Base-by-base conservation (phyloP, 192 early-diverging fungal species). In the Radiomyces spectabilis region DNA sequence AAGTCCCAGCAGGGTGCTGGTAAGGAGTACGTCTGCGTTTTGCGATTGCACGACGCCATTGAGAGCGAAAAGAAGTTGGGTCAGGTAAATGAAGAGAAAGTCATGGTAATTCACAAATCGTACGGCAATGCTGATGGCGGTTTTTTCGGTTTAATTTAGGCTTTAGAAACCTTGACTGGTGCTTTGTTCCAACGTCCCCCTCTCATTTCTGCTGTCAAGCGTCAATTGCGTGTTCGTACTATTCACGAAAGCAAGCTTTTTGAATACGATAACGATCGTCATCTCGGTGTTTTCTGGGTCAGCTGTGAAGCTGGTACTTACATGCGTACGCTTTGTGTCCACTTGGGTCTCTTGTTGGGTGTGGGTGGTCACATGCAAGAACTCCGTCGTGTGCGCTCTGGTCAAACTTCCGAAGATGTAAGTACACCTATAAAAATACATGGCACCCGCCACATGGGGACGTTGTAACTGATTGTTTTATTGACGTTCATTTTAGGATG, bases 331-430 rank as follows among this genome's bases (percentile, higher is more conserved):
- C 72, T 99, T 49, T 99, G 96, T 69, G 94, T 97, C 26, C 96
- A 99, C 69, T 69, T 99, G 72, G 96, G 96, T 61, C 77, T 99
- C 8, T 72, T 99, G 49, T 77, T 99, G 43, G 91, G 90, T 44
- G 91, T 90, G 48, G 96, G 96, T 64, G 96, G 94, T 15, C 96
- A 99, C 64, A 99, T 99, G 96, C 92, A 96, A 79, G 96, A 99
- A 76, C 87, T 99, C 50, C 84, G 96, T 51, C 85, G 96, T 71
- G 94, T 99, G 39, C 84, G 96, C 31, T 94, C 91, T 41, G 96
- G 96, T 40, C 87, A 87, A 31, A 76, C 87, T 49, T 82, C 86
- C 4, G 96, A 99, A 74, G 84, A 88, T 67, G 80, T 82, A 63
- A 55, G 67, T 66, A 18, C n/a, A 46, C n/a, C n/a, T n/a, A n/a